These are phyloP conservation scores for Sextonia rubra DNA, from an alignment of 164 flowering plant genomes.

Conservation along the genomic window DNA sequence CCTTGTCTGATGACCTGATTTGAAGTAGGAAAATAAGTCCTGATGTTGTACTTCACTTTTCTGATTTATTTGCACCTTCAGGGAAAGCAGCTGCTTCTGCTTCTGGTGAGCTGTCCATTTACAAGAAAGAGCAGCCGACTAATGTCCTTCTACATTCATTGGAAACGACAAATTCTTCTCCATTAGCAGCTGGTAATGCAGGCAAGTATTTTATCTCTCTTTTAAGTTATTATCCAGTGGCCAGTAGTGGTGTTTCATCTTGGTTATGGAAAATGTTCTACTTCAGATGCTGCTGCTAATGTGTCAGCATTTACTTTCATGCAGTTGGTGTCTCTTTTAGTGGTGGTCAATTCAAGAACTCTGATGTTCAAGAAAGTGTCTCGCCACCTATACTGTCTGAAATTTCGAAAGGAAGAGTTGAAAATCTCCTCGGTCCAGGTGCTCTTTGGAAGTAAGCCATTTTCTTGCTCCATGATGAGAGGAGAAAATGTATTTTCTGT, in stretches of 20 bases:
- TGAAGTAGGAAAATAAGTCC: neutral
- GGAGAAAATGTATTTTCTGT: neutral
- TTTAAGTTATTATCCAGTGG: neutral
- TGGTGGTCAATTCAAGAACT: neutral
- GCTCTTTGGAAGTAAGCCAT: constrained; percentile 7
- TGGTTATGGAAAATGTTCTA: neutral
- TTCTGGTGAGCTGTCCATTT: neutral
- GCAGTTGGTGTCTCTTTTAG: neutral
- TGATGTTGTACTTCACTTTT: too few relatives aligned
- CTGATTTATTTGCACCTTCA: neutral
- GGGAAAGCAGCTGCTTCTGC: neutral
- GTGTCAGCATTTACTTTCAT: neutral
- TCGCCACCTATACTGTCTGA: neutral
- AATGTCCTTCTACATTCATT: neutral
- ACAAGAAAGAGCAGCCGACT: neutral
- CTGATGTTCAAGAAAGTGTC: neutral
- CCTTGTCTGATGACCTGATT: neutral
- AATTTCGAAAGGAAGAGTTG: neutral
- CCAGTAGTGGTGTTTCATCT: neutral
- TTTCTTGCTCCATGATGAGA: neutral
- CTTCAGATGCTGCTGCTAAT: neutral
- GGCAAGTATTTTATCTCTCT: neutral
- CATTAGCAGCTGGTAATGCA: neutral
- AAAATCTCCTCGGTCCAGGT: neutral
- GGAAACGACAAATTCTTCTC: neutral